These are phyloP conservation scores for Huntiella omanensis DNA, from an alignment of 2,329 filamentous ascomycete species.

Conservation along the genomic window DNA sequence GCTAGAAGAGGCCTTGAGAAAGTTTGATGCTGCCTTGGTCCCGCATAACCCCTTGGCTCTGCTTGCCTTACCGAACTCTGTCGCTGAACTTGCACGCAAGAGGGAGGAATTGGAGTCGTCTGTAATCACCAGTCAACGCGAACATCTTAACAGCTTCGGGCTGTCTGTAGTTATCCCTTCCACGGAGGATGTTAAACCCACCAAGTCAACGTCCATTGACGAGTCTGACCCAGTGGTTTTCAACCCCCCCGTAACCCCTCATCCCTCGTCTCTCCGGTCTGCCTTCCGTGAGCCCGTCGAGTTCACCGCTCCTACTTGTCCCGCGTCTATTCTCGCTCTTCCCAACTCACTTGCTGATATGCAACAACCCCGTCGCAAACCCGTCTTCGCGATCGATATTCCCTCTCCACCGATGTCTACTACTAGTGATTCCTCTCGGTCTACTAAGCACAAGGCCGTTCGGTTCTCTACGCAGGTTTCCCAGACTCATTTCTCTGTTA, in stretches of 20 bases:
- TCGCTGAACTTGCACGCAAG: constrained; percentile 17
- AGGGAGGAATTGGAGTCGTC: constrained; percentile 1
- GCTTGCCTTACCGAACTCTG: constrained; percentile 37
- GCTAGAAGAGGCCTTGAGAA: constrained; percentile 23
- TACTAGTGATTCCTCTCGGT: not conserved
- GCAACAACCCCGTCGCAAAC: not conserved
- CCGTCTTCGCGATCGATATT: not conserved
- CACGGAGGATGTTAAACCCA: not conserved
- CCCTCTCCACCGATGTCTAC: constrained; percentile 5
- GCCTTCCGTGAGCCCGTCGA: not conserved
- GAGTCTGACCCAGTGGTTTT: not conserved
- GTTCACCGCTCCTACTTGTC: constrained; percentile 2
- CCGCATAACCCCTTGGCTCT: constrained; percentile 26
- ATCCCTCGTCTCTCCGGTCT: not conserved
- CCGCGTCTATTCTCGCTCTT: constrained; percentile 1
- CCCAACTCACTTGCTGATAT: constrained; percentile 7
- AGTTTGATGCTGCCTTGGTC: constrained; percentile 5
- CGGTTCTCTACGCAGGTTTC: constrained; percentile 51
- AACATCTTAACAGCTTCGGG: constrained; percentile 7
- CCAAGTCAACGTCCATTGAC: not conserved
- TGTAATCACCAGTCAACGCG: constrained; percentile 7
- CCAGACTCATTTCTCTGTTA: constrained; percentile 38
- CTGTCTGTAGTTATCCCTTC: not conserved
- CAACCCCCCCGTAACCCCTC: not conserved
- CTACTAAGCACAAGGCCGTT: constrained; percentile 42